Conservation (phyloP, 768 basidiomycete genomes). For the Pleurotus djamor region DNA sequence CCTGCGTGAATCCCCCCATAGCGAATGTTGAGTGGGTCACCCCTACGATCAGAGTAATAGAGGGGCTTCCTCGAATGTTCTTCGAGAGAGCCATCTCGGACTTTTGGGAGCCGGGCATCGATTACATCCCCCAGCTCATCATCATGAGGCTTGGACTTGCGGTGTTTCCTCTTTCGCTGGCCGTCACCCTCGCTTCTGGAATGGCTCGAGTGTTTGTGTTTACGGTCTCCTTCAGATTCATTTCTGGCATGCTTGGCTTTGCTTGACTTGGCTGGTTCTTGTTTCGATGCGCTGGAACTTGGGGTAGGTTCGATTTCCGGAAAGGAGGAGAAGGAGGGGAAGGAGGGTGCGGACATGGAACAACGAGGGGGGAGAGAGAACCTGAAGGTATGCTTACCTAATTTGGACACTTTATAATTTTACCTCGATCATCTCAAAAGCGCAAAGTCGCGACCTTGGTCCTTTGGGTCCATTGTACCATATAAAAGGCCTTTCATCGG, state of each 20-base stretch:
- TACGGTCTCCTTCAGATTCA: slow-evolving; percentile 2
- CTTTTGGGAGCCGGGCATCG: slow-evolving; percentile 16
- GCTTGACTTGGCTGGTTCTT: slow-evolving; percentile 7
- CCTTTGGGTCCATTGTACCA: background rate
- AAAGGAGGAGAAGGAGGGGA: slow-evolving; percentile 70
- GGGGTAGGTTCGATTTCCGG: slow-evolving; percentile 55
- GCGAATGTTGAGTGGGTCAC: slow-evolving; percentile 61
- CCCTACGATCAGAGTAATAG: slow-evolving; percentile 67
- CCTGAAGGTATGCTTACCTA: background rate
- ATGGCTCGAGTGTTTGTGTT: background rate
- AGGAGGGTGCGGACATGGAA: slow-evolving; percentile 52
- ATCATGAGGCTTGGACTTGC: slow-evolving; percentile 19
- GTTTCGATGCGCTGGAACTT: slow-evolving; percentile 22
- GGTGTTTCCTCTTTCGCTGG: slow-evolving; percentile 20
- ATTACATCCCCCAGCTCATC: slow-evolving; percentile 17
- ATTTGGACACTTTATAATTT: background rate
- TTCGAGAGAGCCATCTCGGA: slow-evolving; percentile 19
- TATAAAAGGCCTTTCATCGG: slow-evolving; percentile 4
- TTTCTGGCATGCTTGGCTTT: background rate
- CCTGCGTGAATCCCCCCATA: slow-evolving; percentile 66
- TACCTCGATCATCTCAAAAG: background rate
- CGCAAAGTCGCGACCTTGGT: background rate
- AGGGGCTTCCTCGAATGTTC: slow-evolving; percentile 24
- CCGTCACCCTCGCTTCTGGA: slow-evolving; percentile 6
- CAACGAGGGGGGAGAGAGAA: background rate